Evolutionary conservation across 441 rosid genomes (phyloP), one percentile per base, ranked within the genome.

Genomic region (Kokia cookei): DNA sequence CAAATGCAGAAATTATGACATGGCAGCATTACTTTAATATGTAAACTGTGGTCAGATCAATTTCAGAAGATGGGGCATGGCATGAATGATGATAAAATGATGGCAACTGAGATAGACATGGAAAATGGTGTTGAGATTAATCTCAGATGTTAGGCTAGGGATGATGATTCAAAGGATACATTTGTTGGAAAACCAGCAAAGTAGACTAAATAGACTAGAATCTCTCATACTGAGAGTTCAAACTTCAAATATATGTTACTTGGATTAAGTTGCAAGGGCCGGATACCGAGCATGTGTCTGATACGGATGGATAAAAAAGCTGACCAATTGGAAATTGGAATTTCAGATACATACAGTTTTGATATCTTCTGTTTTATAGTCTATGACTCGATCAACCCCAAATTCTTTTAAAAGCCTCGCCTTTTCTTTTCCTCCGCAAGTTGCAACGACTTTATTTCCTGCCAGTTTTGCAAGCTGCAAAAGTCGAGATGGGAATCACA

Each of bases 391-490:
- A 81, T 96, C 91, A 11, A 92, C 96, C 45, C 97, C 97, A 67
- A 93, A 75, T 45, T 85, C 91, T 85, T 88, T 92, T 83, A 96
- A 84, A 75, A 91, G 89, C 87, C 51, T 76, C 29, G 93, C 97
- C 86, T 96, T 96, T 73, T 89, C 91, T 75, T 86, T 81, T 53
- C 98, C 99, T 8, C 98, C 98, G 51, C 99, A 96, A 64, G 98
- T 96, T 64, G 98, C 99, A 67, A 93, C 89, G 57, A 92, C 97
- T 27, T 78, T 87, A 64, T 90, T 93, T 80, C 99, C 97, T 5
- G 97, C 93, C 72, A 93, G 75, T 82, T 92, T 96, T 35, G 98
- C 98, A 69, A 96, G 93, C 99, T 95, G 93, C 83, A 80, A 7
- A 75, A 29, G 72, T 5, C 3, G 66, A 37, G 40, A 37, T 37